Evolutionary conservation across 2,329 filamentous ascomycete species (phyloP), one percentile per base, ranked within the genome.

Genomic region (Colletotrichum sp.): DNA sequence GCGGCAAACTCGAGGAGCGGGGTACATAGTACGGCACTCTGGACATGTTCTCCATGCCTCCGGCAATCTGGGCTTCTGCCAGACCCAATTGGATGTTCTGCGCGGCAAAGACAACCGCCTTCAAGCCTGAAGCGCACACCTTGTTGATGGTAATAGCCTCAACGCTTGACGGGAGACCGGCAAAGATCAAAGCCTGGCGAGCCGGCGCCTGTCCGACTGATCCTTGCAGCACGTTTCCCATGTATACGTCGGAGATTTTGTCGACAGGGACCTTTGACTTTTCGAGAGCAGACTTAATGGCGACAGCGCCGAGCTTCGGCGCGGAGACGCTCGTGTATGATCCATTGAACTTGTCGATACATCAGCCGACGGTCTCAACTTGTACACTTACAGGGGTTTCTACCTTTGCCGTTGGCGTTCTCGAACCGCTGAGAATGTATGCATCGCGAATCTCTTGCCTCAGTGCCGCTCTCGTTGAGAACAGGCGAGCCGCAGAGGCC

Each of bases 11-110:
- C 81, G 93, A 95, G n/a, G 95, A 92, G 36, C 97, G 92, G 9
- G 94, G 93, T 34, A 98, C 87, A 83, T 98, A 99, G 86, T 98
- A 98, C 4, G 97, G 97, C 6, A 98, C 95, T 52, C 94, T 91
- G 8, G 95, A 95, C 97, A 99, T 99, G 86, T 95, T 98, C 88
- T 99, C 97, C 95, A 99, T 98, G 70, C 97, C 97, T 77, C 97
- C 97, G 2, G 97, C 97, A 9, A 99, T 90, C 84, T 98, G 95
- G 1, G 95, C 96, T 81, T 98, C 95, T 19, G 95, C 92, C 12
- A 98, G 90, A 7, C 97, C 96, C 13, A 99, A 91, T 86, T 98
- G 95, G 80, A 99, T 98, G 82, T 98, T 97, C 82, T 98, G 95
- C 2, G 96, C 96, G 2, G 96, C 97, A 61, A 99, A 91, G 27